Evolutionary conservation across 768 basidiomycete genomes (phyloP).

Genomic region (Agaricus sinodeliciosus): DNA sequence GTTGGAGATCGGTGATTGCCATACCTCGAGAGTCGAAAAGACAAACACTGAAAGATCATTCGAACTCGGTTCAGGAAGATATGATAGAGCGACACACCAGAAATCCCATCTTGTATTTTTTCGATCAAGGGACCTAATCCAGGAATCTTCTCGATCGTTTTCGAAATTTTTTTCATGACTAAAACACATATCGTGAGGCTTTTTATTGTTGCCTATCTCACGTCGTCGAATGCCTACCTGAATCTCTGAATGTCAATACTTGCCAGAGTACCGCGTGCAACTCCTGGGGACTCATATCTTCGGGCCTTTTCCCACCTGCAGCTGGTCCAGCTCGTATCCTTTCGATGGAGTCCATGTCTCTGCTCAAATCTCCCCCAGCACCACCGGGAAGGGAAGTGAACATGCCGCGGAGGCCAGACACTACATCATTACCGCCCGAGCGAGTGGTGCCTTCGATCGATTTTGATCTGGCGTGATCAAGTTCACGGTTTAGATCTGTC

Average conservation of each 20-base stretch:
- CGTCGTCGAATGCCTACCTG: constrained; percentile 32
- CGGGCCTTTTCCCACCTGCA: constrained; percentile 62
- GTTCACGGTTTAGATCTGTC: constrained; percentile 74
- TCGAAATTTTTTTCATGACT: constrained; percentile 76
- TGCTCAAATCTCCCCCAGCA: constrained; percentile 51
- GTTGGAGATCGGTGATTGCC: background rate
- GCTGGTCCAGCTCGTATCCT: constrained; percentile 54
- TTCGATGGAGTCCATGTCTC: constrained; percentile 72
- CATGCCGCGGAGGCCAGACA: constrained; percentile 50
- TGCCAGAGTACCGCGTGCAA: constrained; percentile 80
- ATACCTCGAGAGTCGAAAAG: constrained; percentile 78
- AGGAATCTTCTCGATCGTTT: constrained; percentile 80
- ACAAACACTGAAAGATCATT: constrained; percentile 52
- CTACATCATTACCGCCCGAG: constrained; percentile 28
- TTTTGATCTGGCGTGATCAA: constrained; percentile 62
- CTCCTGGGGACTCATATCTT: constrained; percentile 86
- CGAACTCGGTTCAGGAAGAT: background rate
- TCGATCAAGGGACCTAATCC: constrained; percentile 70
- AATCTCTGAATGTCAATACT: constrained; percentile 80
- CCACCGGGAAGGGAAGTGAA: constrained; percentile 60
- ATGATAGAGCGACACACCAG: constrained; percentile 32
- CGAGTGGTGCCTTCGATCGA: constrained; percentile 22
- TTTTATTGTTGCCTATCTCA: background rate
- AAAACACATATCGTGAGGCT: background rate
- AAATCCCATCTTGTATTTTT: constrained; percentile 69